phyloP scores from a whole-genome alignment of 495 filamentous ascomycete species.

The Tuber melanosporum region DNA sequence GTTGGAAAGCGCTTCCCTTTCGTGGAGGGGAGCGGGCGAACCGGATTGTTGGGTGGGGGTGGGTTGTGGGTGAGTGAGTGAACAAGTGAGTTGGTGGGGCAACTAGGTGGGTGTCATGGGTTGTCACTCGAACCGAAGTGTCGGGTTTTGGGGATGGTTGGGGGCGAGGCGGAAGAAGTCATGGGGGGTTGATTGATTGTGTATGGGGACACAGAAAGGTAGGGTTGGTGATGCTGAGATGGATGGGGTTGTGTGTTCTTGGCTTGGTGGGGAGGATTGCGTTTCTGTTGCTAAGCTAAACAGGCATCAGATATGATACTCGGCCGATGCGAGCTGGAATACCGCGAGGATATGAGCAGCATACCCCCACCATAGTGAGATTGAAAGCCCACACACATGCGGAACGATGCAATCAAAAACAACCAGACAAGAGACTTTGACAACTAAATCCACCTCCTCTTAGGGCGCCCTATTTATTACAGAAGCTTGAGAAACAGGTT shows the following conservation, averaged over 20 bases:
- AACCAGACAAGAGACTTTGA: too few species aligned
- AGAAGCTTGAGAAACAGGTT: too few species aligned
- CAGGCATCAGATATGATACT: background rate
- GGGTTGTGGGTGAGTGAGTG: background rate
- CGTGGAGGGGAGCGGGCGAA: slow-evolving; percentile 2
- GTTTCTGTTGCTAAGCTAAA: background rate
- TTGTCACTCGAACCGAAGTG: background rate
- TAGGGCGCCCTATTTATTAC: too few species aligned
- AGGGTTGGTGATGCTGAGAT: slow-evolving; percentile 1
- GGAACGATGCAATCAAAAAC: too few species aligned
- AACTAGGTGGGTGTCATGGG: background rate
- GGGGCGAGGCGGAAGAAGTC: background rate
- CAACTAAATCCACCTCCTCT: too few species aligned
- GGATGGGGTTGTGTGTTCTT: background rate
- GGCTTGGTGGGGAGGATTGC: background rate
- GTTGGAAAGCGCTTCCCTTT: background rate
- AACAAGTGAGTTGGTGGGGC: background rate
- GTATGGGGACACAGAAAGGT: background rate
- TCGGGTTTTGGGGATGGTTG: background rate
- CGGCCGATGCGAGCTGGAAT: background rate
- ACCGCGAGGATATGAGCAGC: background rate
- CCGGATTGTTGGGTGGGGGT: background rate
- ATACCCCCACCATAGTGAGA: too few species aligned
- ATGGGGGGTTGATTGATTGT: background rate
- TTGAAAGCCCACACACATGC: too few species aligned